Base-by-base conservation (phyloP, 1,139 yeast genomes). In the Debaryomyces coudertii region DNA sequence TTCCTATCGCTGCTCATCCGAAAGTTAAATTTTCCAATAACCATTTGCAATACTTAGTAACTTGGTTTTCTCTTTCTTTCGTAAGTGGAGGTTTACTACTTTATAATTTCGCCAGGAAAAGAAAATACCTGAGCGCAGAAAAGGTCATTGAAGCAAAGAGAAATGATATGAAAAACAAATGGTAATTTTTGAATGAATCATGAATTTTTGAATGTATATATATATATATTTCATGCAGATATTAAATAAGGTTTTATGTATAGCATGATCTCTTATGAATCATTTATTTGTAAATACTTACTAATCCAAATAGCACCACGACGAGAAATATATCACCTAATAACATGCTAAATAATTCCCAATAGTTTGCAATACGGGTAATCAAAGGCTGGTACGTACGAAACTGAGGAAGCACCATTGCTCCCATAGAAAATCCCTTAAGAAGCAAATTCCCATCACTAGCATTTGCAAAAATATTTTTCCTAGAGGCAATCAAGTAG, bases 1-100 rank as follows among this genome's bases (percentile, higher is more conserved):
- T 92, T 4, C 99, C 99, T 3, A 66, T 95, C 22, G 99, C 97
- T 1, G 82, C 86, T 45, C 69, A 77, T 5, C 95, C 97, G 11
- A 82, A 82, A 57, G 82, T 93, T 25, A 90, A 85, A 52, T 78
- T 90, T 60, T 81, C 87, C 53, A 95, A 93, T 65, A 90, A 92
- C 60, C 99, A 93, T 63, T 71, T 92, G 65, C 97, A 93, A 65
- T 93, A 93, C 63, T 71, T 93, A 58, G 80, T 90, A 18, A 93
- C 99, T 0, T 93, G 99, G 99, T 93, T 89, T 63, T 96, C 96
- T 0, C 78, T 90, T 36, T 83, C 90, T 1, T 57, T 86, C 34
- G 79, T 87, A 31, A 86, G 96, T 40, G 60, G 90, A 0, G 80
- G 84, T 28, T 76, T 88, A 62, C 73, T 92, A 48, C 38, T 60